A percentile compares a stretch with the other conserved stretches of the same genome.
Conservation (phyloP, 2,329 filamentous ascomycete genomes). For the Xylariaceae sp. region DNA sequence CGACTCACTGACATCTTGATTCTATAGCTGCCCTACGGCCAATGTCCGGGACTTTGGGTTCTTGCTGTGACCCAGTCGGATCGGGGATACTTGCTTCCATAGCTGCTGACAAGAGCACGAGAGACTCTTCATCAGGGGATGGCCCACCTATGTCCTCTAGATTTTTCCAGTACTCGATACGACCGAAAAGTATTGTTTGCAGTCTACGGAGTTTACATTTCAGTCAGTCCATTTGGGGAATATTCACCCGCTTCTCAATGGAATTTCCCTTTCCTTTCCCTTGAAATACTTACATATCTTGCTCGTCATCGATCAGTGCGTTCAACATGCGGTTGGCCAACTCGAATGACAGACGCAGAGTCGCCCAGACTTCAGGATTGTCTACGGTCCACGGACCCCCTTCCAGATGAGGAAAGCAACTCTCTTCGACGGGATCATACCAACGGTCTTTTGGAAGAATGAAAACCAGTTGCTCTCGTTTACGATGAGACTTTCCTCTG, state of each 20-base stretch:
- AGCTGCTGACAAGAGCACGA: neutral
- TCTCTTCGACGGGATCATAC: neutral
- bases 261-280: too few relatives aligned
- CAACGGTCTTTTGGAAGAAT: constrained; percentile 7
- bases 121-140: neutral
- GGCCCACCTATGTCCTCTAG: neutral
- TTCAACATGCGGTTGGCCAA: constrained; percentile 3
- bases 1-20: neutral
- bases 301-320: constrained; percentile 1
- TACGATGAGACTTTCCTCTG: neutral
- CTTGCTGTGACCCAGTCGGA: too few relatives aligned
- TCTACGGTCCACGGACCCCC: constrained; percentile 3
- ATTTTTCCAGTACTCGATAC: neutral
- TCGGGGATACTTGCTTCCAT: neutral
- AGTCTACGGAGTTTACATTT: neutral
- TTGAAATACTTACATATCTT: neutral
- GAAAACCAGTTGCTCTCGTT: constrained; percentile 1
- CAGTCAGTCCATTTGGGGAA: too few relatives aligned
- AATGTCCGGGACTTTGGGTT: too few relatives aligned
- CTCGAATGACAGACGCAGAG: neutral
- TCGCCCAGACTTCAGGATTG: constrained; percentile 2
- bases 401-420: neutral
- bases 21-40: neutral
- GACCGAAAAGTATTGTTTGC: neutral
- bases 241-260: neutral